phyloP scores from a whole-genome alignment of 495 filamentous ascomycete species.

The Friedmanniomyces endolithicus region DNA sequence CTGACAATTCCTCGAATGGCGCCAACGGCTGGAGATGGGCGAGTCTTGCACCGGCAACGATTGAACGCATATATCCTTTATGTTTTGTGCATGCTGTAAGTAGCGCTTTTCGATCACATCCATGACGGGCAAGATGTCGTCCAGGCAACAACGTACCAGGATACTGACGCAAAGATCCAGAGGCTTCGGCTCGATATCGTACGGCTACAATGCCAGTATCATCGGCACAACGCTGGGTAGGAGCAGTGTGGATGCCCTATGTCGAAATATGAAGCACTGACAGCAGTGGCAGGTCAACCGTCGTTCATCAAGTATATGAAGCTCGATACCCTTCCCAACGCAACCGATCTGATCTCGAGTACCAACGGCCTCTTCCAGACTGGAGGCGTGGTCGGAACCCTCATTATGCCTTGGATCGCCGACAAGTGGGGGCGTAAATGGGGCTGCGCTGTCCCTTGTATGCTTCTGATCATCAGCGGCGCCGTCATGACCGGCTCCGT shows the following conservation, averaged over 20 bases:
- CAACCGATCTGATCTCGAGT: slow-evolving; percentile 18
- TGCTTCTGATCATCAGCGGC: slow-evolving; percentile 19
- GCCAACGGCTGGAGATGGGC: background rate
- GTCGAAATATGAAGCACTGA: background rate
- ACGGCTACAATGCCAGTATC: background rate
- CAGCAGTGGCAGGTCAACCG: slow-evolving; percentile 21
- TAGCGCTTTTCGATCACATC: background rate
- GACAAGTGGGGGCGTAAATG: slow-evolving; percentile 1
- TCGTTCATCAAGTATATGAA: slow-evolving; percentile 25
- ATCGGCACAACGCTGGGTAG: slow-evolving; percentile 3
- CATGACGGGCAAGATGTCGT: background rate
- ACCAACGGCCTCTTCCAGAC: slow-evolving; percentile 26
- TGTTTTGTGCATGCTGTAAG: slow-evolving; percentile 1
- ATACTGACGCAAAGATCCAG: background rate
- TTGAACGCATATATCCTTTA: slow-evolving; percentile 4
- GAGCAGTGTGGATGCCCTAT: background rate
- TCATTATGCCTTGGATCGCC: background rate
- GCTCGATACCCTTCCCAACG: slow-evolving; percentile 22
- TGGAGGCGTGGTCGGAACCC: slow-evolving; percentile 18
- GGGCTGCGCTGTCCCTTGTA: slow-evolving; percentile 4
- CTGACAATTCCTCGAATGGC: background rate
- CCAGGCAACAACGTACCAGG: background rate
- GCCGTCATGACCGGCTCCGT: slow-evolving; percentile 23
- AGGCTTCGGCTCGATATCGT: background rate
- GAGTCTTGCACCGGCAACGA: background rate